Percentiles rank a stretch among this genome's conserved stretches.
These are phyloP conservation scores for Arctium lappa DNA, from an alignment of 129 eudicot species.

Conservation along the genomic window DNA sequence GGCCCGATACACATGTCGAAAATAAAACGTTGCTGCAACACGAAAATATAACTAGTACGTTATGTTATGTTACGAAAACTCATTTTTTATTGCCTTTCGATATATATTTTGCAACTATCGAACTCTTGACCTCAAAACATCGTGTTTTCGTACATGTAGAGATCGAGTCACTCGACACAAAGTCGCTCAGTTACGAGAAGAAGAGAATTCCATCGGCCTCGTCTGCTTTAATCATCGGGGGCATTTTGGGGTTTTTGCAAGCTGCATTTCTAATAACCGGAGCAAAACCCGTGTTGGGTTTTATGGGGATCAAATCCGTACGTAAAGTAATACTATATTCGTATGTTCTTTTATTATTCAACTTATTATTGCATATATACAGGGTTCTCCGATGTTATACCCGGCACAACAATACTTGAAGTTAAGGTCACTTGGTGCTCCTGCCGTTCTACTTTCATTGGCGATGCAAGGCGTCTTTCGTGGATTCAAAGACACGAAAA, in stretches of 20 bases:
- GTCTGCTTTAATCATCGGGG: slow-evolving; percentile 67
- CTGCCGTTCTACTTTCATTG: slow-evolving; percentile 82
- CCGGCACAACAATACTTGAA: slow-evolving; percentile 70
- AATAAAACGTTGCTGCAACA: slow-evolving; percentile 41
- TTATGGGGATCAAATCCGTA: slow-evolving; percentile 82
- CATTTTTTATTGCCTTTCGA: not conserved
- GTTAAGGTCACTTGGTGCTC: slow-evolving; percentile 84
- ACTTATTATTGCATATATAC: not conserved
- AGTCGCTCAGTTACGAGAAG: slow-evolving; percentile 28
- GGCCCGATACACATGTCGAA: slow-evolving; percentile 26
- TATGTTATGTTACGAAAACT: not conserved
- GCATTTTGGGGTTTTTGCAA: slow-evolving; percentile 63
- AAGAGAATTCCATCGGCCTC: slow-evolving; percentile 72
- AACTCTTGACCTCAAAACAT: not conserved
- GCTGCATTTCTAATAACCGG: slow-evolving; percentile 46
- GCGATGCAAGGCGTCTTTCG: slow-evolving; percentile 95
- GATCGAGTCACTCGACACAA: slow-evolving; percentile 29
- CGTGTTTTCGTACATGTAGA: slow-evolving; percentile 28
- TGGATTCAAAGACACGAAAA: slow-evolving; percentile 81
- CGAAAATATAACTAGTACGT: slow-evolving; percentile 3
- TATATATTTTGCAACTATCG: not conserved
- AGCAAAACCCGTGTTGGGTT: slow-evolving; percentile 55
- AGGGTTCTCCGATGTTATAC: slow-evolving; percentile 68
- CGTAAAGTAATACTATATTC: slow-evolving; percentile 3
- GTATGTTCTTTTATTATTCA: not conserved